A percentile compares a stretch with the other conserved stretches of the same genome.
These are phyloP conservation scores for Pluteus cervinus DNA, from an alignment of 768 basidiomycete species.

Conservation along the genomic window DNA sequence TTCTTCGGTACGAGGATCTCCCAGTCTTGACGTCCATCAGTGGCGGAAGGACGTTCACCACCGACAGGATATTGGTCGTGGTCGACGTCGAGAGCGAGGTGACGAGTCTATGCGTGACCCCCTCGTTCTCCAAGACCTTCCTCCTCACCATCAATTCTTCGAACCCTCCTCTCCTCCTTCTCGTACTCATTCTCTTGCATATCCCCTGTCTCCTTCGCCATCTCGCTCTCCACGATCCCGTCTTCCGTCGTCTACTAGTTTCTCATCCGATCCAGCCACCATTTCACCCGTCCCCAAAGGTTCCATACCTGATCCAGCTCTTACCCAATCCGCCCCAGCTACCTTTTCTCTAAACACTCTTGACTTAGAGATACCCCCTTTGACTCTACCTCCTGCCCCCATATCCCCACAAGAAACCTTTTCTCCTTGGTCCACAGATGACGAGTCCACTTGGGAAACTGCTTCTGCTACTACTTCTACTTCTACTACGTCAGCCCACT, in stretches of 20 bases:
- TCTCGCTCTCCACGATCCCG: constrained; percentile 37
- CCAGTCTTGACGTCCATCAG: constrained; percentile 41
- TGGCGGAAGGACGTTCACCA: constrained; percentile 50
- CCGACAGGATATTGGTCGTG: constrained; percentile 43
- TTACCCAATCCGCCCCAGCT: constrained; percentile 7
- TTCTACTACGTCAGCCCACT: constrained; percentile 48
- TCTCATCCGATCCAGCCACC: background rate
- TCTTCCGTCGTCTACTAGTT: constrained; percentile 18
- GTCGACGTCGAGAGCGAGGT: constrained; percentile 57
- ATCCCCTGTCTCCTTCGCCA: constrained; percentile 51
- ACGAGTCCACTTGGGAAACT: constrained; percentile 73
- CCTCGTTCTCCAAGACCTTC: constrained; percentile 23
- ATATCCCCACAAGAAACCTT: constrained; percentile 29
- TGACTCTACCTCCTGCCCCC: constrained; percentile 20
- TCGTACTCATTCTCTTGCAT: constrained; percentile 38
- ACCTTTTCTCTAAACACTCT: too few species aligned
- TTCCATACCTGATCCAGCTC: constrained; percentile 10
- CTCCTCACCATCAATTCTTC: too few species aligned
- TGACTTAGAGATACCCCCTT: too few species aligned
- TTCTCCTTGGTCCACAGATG: constrained; percentile 73
- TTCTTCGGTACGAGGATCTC: constrained; percentile 35
- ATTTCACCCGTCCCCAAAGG: background rate
- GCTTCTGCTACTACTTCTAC: constrained; percentile 58
- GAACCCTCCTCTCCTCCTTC: constrained; percentile 34
- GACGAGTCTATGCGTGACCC: constrained; percentile 25